Conservation (phyloP, 2,329 filamentous ascomycete species). For the Myriosclerotinia curreyana region DNA sequence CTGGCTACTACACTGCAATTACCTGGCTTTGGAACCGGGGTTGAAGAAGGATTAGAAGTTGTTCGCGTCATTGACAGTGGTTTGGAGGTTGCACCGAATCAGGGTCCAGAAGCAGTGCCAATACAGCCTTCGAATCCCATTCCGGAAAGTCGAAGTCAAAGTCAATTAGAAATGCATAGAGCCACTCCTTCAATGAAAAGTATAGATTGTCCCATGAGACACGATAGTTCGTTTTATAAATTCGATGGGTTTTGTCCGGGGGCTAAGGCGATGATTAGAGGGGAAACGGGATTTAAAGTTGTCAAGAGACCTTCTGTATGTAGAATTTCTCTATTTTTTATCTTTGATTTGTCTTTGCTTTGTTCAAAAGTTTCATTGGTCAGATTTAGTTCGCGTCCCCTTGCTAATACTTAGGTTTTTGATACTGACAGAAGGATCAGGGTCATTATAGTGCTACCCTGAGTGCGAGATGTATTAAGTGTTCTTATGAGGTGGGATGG, state of each 20-base stretch:
- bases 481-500: conserved; percentile 37
- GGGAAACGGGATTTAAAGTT: conserved; percentile 36
- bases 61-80: conserved; percentile 21
- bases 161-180: conserved; percentile 24
- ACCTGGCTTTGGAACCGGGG: conserved; percentile 30
- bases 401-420: conserved; percentile 20
- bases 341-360: not conserved
- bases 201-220: conserved; percentile 34
- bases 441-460: conserved; percentile 36
- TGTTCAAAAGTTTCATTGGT: not conserved
- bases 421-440: conserved; percentile 28
- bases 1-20: conserved; percentile 30
- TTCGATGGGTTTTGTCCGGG: conserved; percentile 39
- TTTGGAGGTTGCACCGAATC: conserved; percentile 17
- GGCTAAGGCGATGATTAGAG: conserved; percentile 32
- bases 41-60: conserved; percentile 34
- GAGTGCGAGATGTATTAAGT: conserved; percentile 36
- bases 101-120: conserved; percentile 10
- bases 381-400: not conserved
- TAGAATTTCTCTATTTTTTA: not conserved
- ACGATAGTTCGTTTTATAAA: conserved; percentile 37
- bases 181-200: conserved; percentile 32
- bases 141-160: conserved; percentile 14
- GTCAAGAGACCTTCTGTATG: conserved; percentile 37
- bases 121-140: not conserved